Base-by-base conservation (phyloP, 345 rosid species). In the Litchi chinensis region DNA sequence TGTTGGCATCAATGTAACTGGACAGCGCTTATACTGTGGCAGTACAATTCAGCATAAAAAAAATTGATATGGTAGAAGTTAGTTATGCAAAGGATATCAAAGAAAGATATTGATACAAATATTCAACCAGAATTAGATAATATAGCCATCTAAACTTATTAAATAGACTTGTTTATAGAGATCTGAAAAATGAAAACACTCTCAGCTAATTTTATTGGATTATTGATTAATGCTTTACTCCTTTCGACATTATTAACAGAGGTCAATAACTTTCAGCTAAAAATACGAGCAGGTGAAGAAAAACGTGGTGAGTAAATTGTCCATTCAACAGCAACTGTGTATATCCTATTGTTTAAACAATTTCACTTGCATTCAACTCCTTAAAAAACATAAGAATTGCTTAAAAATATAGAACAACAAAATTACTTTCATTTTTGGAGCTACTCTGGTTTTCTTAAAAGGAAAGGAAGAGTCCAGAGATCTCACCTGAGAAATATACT, bases 11-110 rank as follows among this genome's bases (percentile, higher is more conserved):
- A 96, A 83, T 18, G 97, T 94, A 63, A 91, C 86, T 0, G 98
- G 99, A 80, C 99, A 96, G 66, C 97, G 92, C 74, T 93, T 90
- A 79, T 94, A 96, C 99, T 93, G 96, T 68, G 54, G 48, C 73
- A 65, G 66, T 15, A 68, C 15, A 57, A 76, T 67, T 28, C 63
- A 73, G 40, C 68, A 50, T 0, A 41, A 24, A 12, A 59, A 15
- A 26, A 50, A 10, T 3, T 6, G 0, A 22, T 52, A 21, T 15
- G 2, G 19, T 21, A 2, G 19, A 18, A 22, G 71, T 26, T 26
- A 26, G 28, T 26, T 26, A 26, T 43, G 54, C 56, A 6, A 21
- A 82, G 56, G 70, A n/a, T 26, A 78, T 40, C 24, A 4, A 75
- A 70, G 68, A 68, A 26, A 26, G 28, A 26, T 26, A 50, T 50